phyloP scores from a whole-genome alignment of 768 basidiomycete genomes.

The Stropharia rugosoannulata region DNA sequence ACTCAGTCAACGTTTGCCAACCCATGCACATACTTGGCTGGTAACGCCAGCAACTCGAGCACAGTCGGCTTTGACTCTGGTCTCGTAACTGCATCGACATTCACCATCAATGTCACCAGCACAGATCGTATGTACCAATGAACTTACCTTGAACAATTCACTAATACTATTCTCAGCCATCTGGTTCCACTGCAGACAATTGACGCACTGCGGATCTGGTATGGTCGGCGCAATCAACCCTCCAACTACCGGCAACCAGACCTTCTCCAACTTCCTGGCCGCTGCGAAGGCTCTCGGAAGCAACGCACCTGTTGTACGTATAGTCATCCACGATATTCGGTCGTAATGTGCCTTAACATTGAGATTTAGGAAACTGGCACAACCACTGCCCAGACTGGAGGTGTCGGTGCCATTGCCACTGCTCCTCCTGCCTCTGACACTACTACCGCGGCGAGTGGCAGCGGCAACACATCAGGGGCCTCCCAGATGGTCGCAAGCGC shows the following conservation, averaged over 20 bases:
- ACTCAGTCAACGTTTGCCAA: constrained; percentile 54
- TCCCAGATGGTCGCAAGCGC: constrained; percentile 9
- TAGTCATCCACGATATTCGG: background rate
- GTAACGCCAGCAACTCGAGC: constrained; percentile 27
- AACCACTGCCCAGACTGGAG: constrained; percentile 38
- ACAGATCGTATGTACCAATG: constrained; percentile 37
- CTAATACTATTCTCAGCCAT: constrained; percentile 35
- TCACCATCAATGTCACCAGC: constrained; percentile 48
- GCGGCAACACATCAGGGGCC: constrained; percentile 5
- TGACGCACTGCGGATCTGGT: constrained; percentile 34
- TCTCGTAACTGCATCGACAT: constrained; percentile 34
- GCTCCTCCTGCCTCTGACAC: constrained; percentile 21
- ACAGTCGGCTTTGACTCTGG: constrained; percentile 56
- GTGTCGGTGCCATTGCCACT: constrained; percentile 36
- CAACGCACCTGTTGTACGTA: constrained; percentile 8
- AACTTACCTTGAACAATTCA: background rate
- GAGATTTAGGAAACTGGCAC: constrained; percentile 29
- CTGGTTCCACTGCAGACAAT: constrained; percentile 56
- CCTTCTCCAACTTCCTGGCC: constrained; percentile 8
- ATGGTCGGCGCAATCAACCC: constrained; percentile 18
- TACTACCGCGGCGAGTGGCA: constrained; percentile 1
- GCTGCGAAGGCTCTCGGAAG: constrained; percentile 12
- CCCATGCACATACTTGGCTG: constrained; percentile 51
- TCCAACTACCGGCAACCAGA: constrained; percentile 11
- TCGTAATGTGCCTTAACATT: background rate